Evolutionary conservation across 2,329 filamentous ascomycete species (phyloP).

Genomic region (Delphinella strobiligena): DNA sequence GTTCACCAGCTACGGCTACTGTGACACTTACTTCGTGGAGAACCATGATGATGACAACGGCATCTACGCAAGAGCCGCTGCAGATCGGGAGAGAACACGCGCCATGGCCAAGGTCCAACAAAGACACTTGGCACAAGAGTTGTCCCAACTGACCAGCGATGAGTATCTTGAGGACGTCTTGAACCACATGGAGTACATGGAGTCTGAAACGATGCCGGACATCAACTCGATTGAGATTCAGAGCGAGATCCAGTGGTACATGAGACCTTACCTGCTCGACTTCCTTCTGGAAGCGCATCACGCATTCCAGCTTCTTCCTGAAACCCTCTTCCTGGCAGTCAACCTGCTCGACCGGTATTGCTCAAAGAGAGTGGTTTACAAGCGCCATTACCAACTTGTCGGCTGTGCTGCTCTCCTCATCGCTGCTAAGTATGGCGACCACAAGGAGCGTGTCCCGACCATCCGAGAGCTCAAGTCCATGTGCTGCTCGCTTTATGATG

Average conservation of each 20-base stretch:
- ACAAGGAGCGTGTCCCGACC: slow-evolving; percentile 96
- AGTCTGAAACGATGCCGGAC: slow-evolving; percentile 86
- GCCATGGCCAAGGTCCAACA: slow-evolving; percentile 72
- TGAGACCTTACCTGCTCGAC: slow-evolving; percentile 95
- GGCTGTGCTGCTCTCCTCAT: slow-evolving; percentile 93
- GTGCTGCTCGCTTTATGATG: slow-evolving; percentile 97
- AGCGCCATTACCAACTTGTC: slow-evolving; percentile 96
- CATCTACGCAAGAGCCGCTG: slow-evolving; percentile 45
- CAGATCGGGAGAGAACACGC: slow-evolving; percentile 63
- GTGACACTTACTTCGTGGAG: slow-evolving; percentile 59
- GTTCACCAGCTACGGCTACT: slow-evolving; percentile 47
- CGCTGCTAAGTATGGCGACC: slow-evolving; percentile 95
- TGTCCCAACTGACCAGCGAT: slow-evolving; percentile 72
- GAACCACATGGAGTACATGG: slow-evolving; percentile 90
- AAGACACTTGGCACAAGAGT: slow-evolving; percentile 76
- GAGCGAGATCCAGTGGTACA: slow-evolving; percentile 99
- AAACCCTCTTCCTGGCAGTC: slow-evolving; percentile 90
- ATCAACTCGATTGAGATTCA: slow-evolving; percentile 98
- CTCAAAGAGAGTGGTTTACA: slow-evolving; percentile 94
- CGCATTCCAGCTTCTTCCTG: slow-evolving; percentile 84
- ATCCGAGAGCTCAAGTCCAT: slow-evolving; percentile 96
- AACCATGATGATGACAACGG: slow-evolving; percentile 44
- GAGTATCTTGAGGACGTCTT: slow-evolving; percentile 93
- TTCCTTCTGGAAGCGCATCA: slow-evolving; percentile 96
- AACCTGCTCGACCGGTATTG: slow-evolving; percentile 97